These are phyloP conservation scores for Babesia divergens DNA, from an alignment of 169 alveolate genomes.

Conservation along the genomic window DNA sequence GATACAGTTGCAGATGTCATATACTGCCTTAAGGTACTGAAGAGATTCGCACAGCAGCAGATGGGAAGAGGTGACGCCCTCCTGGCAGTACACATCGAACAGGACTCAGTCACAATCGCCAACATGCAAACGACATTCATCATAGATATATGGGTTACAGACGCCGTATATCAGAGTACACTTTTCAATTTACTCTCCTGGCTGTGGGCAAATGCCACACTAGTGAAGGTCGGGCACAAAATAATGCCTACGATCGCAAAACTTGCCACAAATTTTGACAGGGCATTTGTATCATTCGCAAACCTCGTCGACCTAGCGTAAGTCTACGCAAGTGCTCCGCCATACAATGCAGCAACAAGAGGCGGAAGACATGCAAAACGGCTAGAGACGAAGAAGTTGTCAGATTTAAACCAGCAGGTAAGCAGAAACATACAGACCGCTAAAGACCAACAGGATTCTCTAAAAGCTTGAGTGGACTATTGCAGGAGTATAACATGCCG, in stretches of 20 bases:
- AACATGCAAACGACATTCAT: background rate
- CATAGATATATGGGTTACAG: conserved; percentile 32
- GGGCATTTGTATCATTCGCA: conserved; percentile 34
- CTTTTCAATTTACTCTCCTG: conserved; percentile 36
- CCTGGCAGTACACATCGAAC: conserved; percentile 47
- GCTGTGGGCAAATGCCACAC: conserved; percentile 31
- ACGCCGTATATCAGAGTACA: conserved; percentile 25
- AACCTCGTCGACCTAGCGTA: conserved; percentile 51
- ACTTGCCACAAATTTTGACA: conserved; percentile 30
- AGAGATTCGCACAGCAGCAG: background rate
- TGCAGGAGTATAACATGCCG: conserved; percentile 48
- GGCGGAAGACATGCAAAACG: background rate
- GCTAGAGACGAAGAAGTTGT: background rate
- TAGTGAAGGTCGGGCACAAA: conserved; percentile 55
- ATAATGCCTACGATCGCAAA: conserved; percentile 44
- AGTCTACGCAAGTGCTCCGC: background rate
- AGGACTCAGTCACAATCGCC: conserved; percentile 16
- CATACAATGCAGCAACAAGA: background rate
- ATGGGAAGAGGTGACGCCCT: background rate
- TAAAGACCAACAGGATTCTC: conserved; percentile 11
- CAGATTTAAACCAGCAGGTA: conserved; percentile 8
- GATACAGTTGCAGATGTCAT: conserved; percentile 19
- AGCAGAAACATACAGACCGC: background rate
- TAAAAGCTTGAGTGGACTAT: conserved; percentile 29
- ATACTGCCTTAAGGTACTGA: background rate